Evolutionary conservation across 2,329 filamentous ascomycete genomes (phyloP).

Genomic region (Aspergillus bombycis): DNA sequence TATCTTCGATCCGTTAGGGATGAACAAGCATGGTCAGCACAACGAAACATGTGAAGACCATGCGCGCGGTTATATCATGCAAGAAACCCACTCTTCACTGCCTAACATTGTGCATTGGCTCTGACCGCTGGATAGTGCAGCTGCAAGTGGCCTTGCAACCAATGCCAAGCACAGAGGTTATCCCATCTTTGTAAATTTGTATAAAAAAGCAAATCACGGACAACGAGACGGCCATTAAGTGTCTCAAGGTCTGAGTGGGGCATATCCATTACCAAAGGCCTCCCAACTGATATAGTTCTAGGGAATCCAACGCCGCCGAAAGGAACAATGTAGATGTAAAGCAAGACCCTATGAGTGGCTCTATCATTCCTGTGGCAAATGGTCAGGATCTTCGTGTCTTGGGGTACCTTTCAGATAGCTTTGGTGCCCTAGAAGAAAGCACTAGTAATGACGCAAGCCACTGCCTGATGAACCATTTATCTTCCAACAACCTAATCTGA

Average conservation of each 20-base stretch:
- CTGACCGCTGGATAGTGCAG: constrained; percentile 45
- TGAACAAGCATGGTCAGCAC: background rate
- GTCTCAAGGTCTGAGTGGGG: constrained; percentile 14
- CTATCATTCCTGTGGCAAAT: background rate
- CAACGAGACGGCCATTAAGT: constrained; percentile 5
- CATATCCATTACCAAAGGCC: background rate
- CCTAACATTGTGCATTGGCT: background rate
- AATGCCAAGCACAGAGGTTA: constrained; percentile 52
- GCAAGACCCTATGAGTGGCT: background rate
- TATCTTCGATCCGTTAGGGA: background rate
- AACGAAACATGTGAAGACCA: background rate
- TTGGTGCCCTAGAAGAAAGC: background rate
- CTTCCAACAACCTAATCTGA: constrained; percentile 4
- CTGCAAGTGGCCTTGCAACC: constrained; percentile 56
- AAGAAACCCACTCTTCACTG: constrained; percentile 15
- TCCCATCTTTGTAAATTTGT: constrained; percentile 54
- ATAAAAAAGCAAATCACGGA: constrained; percentile 32
- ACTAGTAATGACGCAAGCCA: background rate
- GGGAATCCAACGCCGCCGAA: background rate
- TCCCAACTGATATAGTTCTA: background rate
- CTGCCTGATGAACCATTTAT: background rate
- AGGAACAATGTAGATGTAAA: background rate
- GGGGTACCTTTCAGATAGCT: constrained; percentile 21
- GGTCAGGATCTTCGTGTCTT: constrained; percentile 19
- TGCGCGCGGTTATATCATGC: constrained; percentile 37